Conservation (phyloP, 2,329 filamentous ascomycete genomes). For the Sarocladiaceae sp. region DNA sequence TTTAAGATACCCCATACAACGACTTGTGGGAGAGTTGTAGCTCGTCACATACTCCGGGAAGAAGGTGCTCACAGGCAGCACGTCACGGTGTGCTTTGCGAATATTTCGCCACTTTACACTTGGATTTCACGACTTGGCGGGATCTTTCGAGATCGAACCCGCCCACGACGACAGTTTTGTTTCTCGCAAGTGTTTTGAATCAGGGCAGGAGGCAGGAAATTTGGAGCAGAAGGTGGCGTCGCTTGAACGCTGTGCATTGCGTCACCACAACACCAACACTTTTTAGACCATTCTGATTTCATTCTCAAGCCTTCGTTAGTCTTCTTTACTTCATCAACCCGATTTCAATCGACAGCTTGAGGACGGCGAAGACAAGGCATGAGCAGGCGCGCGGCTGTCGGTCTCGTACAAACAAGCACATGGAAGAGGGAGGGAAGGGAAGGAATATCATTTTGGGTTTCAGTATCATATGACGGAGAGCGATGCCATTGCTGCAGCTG, state of each 20-base stretch:
- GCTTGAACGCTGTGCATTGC: neutral
- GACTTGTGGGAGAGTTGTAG: slow-evolving; percentile 6
- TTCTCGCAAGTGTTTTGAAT: slow-evolving; percentile 5
- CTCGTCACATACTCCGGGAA: neutral
- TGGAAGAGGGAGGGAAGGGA: neutral
- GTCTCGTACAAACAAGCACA: neutral
- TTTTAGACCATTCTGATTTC: neutral
- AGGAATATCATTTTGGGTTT: slow-evolving; percentile 3
- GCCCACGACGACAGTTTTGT: slow-evolving; percentile 6
- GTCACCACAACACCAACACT: neutral
- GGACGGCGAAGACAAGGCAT: neutral
- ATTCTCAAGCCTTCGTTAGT: neutral
- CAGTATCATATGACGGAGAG: neutral
- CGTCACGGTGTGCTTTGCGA: too few relatives aligned
- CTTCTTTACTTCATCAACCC: neutral
- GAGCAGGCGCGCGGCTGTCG: neutral
- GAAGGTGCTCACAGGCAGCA: neutral
- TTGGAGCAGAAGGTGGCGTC: neutral
- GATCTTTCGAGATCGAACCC: neutral
- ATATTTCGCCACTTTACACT: neutral
- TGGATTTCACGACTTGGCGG: slow-evolving; percentile 8
- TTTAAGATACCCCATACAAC: slow-evolving; percentile 39
- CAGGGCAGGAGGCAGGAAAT: neutral
- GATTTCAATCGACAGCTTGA: too few relatives aligned
- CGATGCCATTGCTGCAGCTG: neutral